Evolutionary conservation across 1,284 basidiomycete genomes (phyloP).

Genomic region (Kwoniella shivajii): DNA sequence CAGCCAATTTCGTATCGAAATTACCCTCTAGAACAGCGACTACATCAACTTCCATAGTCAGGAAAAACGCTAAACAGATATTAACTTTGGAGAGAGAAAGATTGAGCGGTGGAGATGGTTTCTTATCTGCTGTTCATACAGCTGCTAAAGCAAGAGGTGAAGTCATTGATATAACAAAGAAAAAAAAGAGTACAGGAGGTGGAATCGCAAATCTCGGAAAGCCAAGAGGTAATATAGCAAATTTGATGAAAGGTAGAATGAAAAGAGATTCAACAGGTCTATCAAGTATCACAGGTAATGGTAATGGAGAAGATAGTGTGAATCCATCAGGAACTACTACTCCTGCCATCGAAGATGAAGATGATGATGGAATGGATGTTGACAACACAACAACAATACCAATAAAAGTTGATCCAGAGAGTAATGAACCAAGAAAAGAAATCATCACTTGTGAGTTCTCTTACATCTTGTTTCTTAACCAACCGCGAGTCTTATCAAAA

Average conservation of each 20-base stretch:
- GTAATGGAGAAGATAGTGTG: conserved; percentile 2
- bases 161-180: conserved; percentile 41
- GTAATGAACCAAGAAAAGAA: conserved; percentile 30
- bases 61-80: conserved; percentile 52
- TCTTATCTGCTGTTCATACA: conserved; percentile 40
- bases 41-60: conserved; percentile 32
- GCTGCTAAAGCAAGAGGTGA: conserved; percentile 42
- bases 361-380: conserved; percentile 18
- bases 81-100: conserved; percentile 50
- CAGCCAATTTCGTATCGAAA: conserved; percentile 35
- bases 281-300: conserved; percentile 2
- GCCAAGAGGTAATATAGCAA: conserved; percentile 21
- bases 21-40: conserved; percentile 43
- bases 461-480: background rate
- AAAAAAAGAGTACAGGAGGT: conserved; percentile 40
- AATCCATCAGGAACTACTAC: conserved; percentile 30
- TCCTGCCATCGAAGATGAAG: conserved; percentile 29
- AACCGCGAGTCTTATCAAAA: too few relatives aligned
- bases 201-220: too few relatives aligned
- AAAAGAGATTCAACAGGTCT: conserved; percentile 14
- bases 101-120: conserved; percentile 46
- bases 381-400: conserved; percentile 1
- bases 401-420: conserved; percentile 8
- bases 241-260: conserved; percentile 20
- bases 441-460: conserved; percentile 51